A percentile compares a stretch with the other conserved stretches of the same genome.
Evolutionary conservation across 2,329 filamentous ascomycete genomes (phyloP).

Genomic region (Dactylellina parvicollis): DNA sequence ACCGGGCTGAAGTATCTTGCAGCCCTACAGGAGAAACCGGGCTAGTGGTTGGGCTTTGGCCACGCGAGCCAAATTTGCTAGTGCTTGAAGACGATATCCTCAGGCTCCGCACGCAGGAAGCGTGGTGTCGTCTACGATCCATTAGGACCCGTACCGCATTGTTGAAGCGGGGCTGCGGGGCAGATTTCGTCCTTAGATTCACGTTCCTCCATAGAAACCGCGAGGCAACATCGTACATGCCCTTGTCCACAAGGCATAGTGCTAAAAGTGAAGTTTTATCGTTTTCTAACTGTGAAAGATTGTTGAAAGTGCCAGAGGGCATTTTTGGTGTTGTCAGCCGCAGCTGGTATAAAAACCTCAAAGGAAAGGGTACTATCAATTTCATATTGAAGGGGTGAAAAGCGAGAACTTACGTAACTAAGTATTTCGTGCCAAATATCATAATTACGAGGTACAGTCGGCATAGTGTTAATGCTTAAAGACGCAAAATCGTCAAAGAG

Average conservation of each 20-base stretch:
- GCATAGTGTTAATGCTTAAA: conserved; percentile 36
- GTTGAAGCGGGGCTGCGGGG: conserved; percentile 46
- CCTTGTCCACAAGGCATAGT: conserved; percentile 50
- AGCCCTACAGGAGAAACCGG: conserved; percentile 45
- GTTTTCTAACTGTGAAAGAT: conserved; percentile 52
- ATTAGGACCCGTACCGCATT: conserved; percentile 47
- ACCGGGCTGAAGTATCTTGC: conserved; percentile 42
- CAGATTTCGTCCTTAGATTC: conserved; percentile 49
- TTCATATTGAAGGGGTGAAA: not conserved
- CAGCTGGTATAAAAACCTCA: conserved; percentile 42
- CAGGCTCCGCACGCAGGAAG: conserved; percentile 45
- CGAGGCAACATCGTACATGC: conserved; percentile 50
- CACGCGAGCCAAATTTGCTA: conserved; percentile 47
- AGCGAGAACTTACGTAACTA: conserved; percentile 36
- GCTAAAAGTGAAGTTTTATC: conserved; percentile 52
- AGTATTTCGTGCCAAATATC: conserved; percentile 53
- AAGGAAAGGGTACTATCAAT: conserved; percentile 8
- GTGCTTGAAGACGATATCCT: conserved; percentile 51
- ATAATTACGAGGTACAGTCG: conserved; percentile 49
- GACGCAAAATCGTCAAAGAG: conserved; percentile 50
- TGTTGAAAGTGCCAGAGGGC: conserved; percentile 16
- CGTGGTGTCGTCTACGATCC: conserved; percentile 50
- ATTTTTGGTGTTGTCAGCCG: conserved; percentile 53
- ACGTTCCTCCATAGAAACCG: conserved; percentile 51
- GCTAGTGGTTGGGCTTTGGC: conserved; percentile 41